Evolutionary conservation across 106 monocot genomes (phyloP).

Genomic region (Dactylorhiza incarnata): DNA sequence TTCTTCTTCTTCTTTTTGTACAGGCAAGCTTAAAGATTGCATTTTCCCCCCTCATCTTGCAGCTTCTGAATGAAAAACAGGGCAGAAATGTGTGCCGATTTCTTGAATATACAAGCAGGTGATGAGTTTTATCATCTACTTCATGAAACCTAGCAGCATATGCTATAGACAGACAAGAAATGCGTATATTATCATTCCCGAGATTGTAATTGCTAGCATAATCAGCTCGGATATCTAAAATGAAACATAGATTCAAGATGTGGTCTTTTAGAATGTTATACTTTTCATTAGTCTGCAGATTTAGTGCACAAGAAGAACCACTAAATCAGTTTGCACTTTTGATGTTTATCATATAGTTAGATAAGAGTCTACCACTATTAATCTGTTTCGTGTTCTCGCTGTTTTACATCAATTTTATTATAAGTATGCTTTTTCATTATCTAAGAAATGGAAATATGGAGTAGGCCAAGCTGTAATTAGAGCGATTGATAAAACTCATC

Average conservation of each 20-base stretch:
- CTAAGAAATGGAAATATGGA: not conserved
- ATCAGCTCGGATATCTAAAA: not conserved
- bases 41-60: conserved; percentile 5
- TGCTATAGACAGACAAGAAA: not conserved
- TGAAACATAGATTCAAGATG: not conserved
- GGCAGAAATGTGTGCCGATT: conserved; percentile 46
- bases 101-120: conserved; percentile 1
- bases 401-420: no score
- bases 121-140: not conserved
- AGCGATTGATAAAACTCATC: conserved; percentile 2
- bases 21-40: not conserved
- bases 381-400: not conserved
- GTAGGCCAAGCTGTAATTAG: not conserved
- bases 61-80: conserved; percentile 59
- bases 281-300: not conserved
- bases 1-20: not conserved
- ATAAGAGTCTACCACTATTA: not conserved
- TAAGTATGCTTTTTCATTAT: not conserved
- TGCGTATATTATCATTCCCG: not conserved
- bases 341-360: not conserved
- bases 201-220: not conserved
- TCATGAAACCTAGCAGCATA: not conserved
- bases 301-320: not conserved
- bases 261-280: not conserved
- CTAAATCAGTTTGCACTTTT: not conserved